phyloP scores from a whole-genome alignment of 352 stramenopile species.

The Phytophthora multivora region DNA sequence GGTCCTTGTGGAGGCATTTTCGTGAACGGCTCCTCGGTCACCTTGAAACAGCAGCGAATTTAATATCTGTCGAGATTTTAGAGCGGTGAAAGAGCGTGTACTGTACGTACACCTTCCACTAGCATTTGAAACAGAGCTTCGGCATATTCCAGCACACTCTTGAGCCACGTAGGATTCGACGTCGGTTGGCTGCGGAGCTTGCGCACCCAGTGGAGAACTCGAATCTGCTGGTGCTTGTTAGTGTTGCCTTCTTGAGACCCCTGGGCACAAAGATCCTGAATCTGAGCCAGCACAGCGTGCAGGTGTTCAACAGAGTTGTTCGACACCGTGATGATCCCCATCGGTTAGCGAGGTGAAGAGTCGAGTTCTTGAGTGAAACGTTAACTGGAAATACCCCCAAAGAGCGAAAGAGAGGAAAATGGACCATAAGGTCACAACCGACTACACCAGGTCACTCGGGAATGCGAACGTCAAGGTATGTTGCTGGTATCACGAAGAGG shows the following conservation, averaged over 20 bases:
- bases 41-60: constrained; percentile 20
- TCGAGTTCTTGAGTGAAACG: constrained; percentile 9
- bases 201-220: constrained; percentile 58
- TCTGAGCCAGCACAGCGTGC: constrained; percentile 37
- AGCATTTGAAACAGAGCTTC: constrained; percentile 60
- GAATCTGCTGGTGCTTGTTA: constrained; percentile 67
- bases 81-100: not conserved
- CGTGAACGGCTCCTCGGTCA: constrained; percentile 57
- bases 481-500: not conserved
- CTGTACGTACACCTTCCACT: constrained; percentile 47
- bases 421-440: constrained; percentile 88
- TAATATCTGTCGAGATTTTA: not conserved
- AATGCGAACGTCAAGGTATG: constrained; percentile 81
- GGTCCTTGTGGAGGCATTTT: constrained; percentile 70
- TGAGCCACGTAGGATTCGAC: constrained; percentile 59
- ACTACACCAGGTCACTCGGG: constrained; percentile 80
- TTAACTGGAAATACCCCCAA: constrained; percentile 14
- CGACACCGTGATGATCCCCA: constrained; percentile 3
- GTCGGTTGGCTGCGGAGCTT: constrained; percentile 63
- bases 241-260: constrained; percentile 2
- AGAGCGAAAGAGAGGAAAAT: constrained; percentile 32
- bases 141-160: constrained; percentile 58
- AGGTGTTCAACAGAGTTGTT: constrained; percentile 36
- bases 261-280: constrained; percentile 45
- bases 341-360: constrained; percentile 8